Evolutionary conservation across 2,329 filamentous ascomycete species (phyloP), one percentile per base, ranked within the genome.

Genomic region (Pseudodiploospora longispora): DNA sequence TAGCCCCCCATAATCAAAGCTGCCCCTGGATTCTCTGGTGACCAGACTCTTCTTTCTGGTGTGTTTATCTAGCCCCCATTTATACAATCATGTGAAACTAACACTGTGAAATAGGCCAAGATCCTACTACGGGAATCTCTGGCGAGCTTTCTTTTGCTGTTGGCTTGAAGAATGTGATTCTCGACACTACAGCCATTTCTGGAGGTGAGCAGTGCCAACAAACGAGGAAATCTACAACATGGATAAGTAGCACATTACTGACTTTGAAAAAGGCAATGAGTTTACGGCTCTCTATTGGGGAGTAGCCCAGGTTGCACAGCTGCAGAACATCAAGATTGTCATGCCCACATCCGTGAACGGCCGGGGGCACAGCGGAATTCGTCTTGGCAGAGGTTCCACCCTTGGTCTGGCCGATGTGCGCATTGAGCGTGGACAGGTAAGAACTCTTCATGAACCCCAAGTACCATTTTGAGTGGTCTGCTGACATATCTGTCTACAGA

Each of bases 281-380:
- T 69, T 70, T 38, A 64, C 62, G 3, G 68, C 68, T 4, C 59
- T 71, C 0, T 64, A 56, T 36, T 71, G 68, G 68, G 64, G 66
- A 7, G 67, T 71, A n/a, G 68, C 67, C 2, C 67, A 71, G 46
- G 66, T 47, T 10, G 59, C 63, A 1, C 64, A 69, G 38, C 56
- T 70, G 6, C 65, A 68, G 38, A 71, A 71, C 43, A 52, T 71
- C 47, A 65, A 60, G 46, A 71, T 72, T 39, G 56, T 47, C 12
- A 68, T 72, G 66, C 51, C 66, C 2, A 46, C 44, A 1, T 63
- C 67, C 0, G 50, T 43, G 33, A 60, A 63, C 36, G 61, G 60
- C 30, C 52, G 56, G 1, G 67, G 68, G 1, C 67, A 71, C 49
- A 65, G 61, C 3, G 68, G 68, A 30, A 70, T 71, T 38, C 49